phyloP scores from a whole-genome alignment of 495 filamentous ascomycete genomes.

The Cenococcum geophilum region DNA sequence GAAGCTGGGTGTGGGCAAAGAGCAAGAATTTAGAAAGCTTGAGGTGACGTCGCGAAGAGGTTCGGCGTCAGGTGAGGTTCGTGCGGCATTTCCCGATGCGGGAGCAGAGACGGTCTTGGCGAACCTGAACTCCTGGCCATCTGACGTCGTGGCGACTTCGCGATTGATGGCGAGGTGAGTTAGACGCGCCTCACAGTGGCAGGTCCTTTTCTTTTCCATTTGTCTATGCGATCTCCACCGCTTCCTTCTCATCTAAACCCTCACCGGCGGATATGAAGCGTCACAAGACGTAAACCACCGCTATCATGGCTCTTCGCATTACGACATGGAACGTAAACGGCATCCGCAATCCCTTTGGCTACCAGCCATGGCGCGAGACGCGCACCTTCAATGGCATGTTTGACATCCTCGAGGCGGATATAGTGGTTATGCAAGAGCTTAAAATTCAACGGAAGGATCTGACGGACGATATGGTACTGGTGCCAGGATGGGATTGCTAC shows the following conservation, averaged over 20 bases:
- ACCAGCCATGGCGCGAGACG: conserved; percentile 87
- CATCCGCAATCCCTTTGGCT: conserved; percentile 91
- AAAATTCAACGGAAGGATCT: conserved; percentile 96
- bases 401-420: conserved; percentile 85
- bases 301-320: conserved; percentile 65
- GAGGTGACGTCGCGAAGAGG: not conserved
- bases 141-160: conserved; percentile 3
- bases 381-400: conserved; percentile 95
- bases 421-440: conserved; percentile 90
- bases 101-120: not conserved
- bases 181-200: not conserved
- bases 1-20: not conserved
- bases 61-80: not conserved
- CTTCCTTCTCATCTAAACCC: not conserved
- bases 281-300: conserved; percentile 14
- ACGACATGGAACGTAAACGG: conserved; percentile 98
- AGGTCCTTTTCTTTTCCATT: not conserved
- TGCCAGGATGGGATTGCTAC: conserved; percentile 94
- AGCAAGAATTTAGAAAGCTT: conserved; percentile 9
- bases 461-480: conserved; percentile 89
- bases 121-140: not conserved
- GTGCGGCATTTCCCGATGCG: not conserved
- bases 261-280: conserved; percentile 24
- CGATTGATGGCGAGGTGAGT: not conserved
- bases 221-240: not conserved